phyloP scores from a whole-genome alignment of 1,284 basidiomycete genomes.

The Veloboletus limbatus region DNA sequence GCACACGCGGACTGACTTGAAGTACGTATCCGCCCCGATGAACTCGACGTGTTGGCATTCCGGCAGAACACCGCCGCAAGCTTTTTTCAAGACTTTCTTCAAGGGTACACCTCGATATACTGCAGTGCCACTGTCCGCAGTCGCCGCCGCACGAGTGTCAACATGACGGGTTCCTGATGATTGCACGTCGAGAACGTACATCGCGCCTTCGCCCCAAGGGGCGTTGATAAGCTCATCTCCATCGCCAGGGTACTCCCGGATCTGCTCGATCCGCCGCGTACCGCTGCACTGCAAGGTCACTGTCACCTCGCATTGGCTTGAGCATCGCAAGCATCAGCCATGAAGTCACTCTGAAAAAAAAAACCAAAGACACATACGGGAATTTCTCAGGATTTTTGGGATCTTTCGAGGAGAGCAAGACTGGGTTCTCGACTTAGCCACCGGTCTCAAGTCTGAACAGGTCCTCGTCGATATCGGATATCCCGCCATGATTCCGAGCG shows the following conservation, averaged over 20 bases:
- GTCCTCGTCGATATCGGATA: constrained; percentile 19
- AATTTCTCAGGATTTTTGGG: constrained; percentile 16
- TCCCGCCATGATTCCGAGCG: constrained; percentile 17
- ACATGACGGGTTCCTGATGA: constrained; percentile 9
- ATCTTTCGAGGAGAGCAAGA: constrained; percentile 17
- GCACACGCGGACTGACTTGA: constrained; percentile 50
- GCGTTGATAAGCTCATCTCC: constrained; percentile 57
- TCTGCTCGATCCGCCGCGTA: constrained; percentile 53
- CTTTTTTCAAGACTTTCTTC: constrained; percentile 52
- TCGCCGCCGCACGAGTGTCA: not conserved
- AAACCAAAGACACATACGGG: constrained; percentile 3
- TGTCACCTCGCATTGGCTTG: constrained; percentile 47
- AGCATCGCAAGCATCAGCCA: constrained; percentile 30
- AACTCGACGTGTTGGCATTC: constrained; percentile 54
- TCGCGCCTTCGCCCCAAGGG: constrained; percentile 56
- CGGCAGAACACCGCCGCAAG: constrained; percentile 49
- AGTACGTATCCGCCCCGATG: constrained; percentile 57
- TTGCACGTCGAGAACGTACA: constrained; percentile 32
- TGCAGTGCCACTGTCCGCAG: constrained; percentile 39
- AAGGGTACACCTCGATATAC: constrained; percentile 50
- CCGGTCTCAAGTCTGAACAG: constrained; percentile 12
- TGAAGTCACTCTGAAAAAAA: not conserved
- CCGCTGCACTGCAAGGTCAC: constrained; percentile 56
- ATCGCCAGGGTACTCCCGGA: constrained; percentile 53
- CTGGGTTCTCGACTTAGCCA: constrained; percentile 10